phyloP scores from a whole-genome alignment of 208 protist species.

The Leishmania guyanensis region DNA sequence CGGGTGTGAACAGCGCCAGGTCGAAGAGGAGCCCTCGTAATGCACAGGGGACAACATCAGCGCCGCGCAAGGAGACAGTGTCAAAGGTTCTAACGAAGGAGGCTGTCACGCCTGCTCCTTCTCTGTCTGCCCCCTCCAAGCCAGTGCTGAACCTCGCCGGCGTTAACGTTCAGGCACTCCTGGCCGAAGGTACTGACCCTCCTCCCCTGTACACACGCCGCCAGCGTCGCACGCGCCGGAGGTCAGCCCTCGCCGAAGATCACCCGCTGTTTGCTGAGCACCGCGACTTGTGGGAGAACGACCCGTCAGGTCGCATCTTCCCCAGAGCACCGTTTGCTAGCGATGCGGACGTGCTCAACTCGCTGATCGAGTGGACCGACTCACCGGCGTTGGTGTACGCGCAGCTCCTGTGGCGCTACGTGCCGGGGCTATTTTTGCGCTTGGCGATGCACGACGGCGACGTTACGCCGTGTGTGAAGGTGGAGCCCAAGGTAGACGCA shows the following conservation, averaged over 20 bases:
- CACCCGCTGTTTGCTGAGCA: constrained; percentile 60
- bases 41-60: not conserved
- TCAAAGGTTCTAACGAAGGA: not conserved
- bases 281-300: constrained; percentile 54
- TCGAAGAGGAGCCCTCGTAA: not conserved
- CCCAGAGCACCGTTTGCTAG: constrained; percentile 64
- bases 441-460: constrained; percentile 15
- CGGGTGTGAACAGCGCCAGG: not conserved
- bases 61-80: constrained; percentile 1
- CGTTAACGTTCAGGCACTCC: constrained; percentile 45
- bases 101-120: not conserved
- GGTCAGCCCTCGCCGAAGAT: constrained; percentile 47
- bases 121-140: constrained; percentile 8
- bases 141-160: constrained; percentile 42
- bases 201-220: constrained; percentile 60
- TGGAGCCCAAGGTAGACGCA: not conserved
- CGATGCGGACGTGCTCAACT: constrained; percentile 72
- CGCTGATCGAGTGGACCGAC: constrained; percentile 68
- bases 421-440: constrained; percentile 48
- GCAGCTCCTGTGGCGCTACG: constrained; percentile 77
- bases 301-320: constrained; percentile 38
- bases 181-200: constrained; percentile 48
- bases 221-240: constrained; percentile 47
- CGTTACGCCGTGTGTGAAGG: constrained; percentile 3
- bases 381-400: constrained; percentile 67